Evolutionary conservation across 345 rosid species (phyloP).

Genomic region (Moricandia moricandioides): DNA sequence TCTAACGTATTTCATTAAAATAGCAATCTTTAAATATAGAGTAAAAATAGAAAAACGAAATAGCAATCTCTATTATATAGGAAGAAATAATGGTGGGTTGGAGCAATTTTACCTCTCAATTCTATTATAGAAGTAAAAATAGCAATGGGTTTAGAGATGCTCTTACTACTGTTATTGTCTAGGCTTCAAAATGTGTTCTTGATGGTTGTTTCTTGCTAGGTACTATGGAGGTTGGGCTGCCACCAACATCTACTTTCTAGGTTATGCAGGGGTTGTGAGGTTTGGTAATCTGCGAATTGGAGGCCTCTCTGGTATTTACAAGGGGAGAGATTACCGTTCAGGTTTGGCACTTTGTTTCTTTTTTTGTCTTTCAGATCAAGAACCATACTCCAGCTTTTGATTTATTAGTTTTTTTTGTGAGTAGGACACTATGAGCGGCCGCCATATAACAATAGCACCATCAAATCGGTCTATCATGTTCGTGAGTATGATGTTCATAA

Average conservation of each 20-base stretch:
- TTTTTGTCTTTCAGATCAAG: not conserved
- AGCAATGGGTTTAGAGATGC: too few relatives aligned
- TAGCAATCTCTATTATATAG: too few relatives aligned
- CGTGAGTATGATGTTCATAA: conserved; percentile 93
- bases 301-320: conserved; percentile 91
- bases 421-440: conserved; percentile 88
- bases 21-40: too few relatives aligned
- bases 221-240: conserved; percentile 96
- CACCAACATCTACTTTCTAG: conserved; percentile 78
- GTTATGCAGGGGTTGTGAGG: conserved; percentile 80
- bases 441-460: conserved; percentile 63
- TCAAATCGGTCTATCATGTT: conserved; percentile 83
- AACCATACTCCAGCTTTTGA: not conserved
- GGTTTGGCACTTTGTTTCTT: conserved; percentile 43
- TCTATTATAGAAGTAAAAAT: too few relatives aligned
- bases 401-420: conserved; percentile 19
- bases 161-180: not conserved
- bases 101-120: too few relatives aligned
- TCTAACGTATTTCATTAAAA: too few relatives aligned
- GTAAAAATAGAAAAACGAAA: too few relatives aligned
- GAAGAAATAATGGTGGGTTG: too few relatives aligned
- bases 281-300: conserved; percentile 84
- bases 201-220: conserved; percentile 41
- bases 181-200: not conserved
- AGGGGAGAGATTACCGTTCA: conserved; percentile 50